Conservation (phyloP, 306 rosid genomes). For the Cucumis cinereus region DNA sequence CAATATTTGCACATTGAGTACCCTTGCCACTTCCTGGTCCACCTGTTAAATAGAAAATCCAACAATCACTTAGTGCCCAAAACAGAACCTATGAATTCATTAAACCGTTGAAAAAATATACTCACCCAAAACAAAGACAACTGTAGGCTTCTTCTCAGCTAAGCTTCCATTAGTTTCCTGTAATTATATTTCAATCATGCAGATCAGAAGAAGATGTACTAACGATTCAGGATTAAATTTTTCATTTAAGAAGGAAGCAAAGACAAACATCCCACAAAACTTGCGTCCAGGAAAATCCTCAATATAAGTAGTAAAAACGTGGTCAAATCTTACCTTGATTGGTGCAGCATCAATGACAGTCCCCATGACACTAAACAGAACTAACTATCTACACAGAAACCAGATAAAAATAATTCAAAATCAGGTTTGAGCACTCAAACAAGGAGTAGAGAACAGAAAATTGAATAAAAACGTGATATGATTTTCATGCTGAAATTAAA, state of each 20-base stretch:
- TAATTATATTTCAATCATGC: conserved; percentile 5
- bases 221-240: neutral
- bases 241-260: neutral
- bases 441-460: neutral
- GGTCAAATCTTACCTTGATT: conserved; percentile 34
- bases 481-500: neutral
- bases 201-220: neutral
- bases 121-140: conserved; percentile 95
- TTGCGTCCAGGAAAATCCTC: neutral
- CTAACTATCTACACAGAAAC: conserved; percentile 22
- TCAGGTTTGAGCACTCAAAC: neutral
- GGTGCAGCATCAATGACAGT: conserved; percentile 47
- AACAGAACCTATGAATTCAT: neutral
- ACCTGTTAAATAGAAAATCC: conserved; percentile 36
- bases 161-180: conserved; percentile 50
- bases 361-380: conserved; percentile 50
- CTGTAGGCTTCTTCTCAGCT: conserved; percentile 56
- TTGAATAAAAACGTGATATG: neutral
- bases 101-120: neutral
- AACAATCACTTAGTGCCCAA: conserved; percentile 11
- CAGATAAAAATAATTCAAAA: conserved; percentile 1
- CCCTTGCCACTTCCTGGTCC: conserved; percentile 99
- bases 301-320: conserved; percentile 3
- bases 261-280: neutral
- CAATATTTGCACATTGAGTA: conserved; percentile 84